Evolutionary conservation across 2,329 filamentous ascomycete species (phyloP).

Genomic region (Zymoseptoria passerinii): DNA sequence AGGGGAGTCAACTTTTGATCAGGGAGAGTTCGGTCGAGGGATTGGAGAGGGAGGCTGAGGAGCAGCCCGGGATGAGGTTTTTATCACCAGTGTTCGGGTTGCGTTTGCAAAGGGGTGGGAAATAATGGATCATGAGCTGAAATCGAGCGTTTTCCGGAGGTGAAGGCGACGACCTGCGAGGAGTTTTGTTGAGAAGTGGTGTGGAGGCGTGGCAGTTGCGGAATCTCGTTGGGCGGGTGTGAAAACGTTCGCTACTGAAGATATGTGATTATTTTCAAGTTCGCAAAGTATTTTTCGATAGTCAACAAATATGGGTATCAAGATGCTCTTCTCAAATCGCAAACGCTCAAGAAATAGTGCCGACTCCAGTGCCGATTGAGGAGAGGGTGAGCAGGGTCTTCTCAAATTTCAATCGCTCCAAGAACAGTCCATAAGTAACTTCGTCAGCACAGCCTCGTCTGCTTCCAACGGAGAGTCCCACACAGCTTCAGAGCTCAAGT

Average conservation of each 20-base stretch:
- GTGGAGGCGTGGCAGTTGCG: slow-evolving; percentile 20
- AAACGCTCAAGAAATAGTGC: not conserved
- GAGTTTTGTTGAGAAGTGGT: slow-evolving; percentile 27
- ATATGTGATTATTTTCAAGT: slow-evolving; percentile 2
- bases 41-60: slow-evolving; percentile 12
- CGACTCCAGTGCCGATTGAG: not conserved
- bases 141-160: slow-evolving; percentile 22
- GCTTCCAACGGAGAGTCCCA: not conserved
- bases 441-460: not conserved
- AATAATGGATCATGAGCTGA: slow-evolving; percentile 23
- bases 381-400: not conserved
- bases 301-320: not conserved
- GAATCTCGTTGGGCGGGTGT: slow-evolving; percentile 19
- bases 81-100: slow-evolving; percentile 25
- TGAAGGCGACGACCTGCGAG: slow-evolving; percentile 19
- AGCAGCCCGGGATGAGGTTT: slow-evolving; percentile 21
- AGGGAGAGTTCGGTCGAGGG: slow-evolving; percentile 19
- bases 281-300: too few species aligned
- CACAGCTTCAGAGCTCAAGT: not conserved
- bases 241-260: slow-evolving; percentile 8
- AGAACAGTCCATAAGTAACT: not conserved
- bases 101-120: slow-evolving; percentile 17
- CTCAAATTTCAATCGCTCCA: not conserved
- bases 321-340: not conserved
- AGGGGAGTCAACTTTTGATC: slow-evolving; percentile 22